Evolutionary conservation across 2,329 filamentous ascomycete species (phyloP), one percentile per base, ranked within the genome.

Genomic region (Metarhizium album): DNA sequence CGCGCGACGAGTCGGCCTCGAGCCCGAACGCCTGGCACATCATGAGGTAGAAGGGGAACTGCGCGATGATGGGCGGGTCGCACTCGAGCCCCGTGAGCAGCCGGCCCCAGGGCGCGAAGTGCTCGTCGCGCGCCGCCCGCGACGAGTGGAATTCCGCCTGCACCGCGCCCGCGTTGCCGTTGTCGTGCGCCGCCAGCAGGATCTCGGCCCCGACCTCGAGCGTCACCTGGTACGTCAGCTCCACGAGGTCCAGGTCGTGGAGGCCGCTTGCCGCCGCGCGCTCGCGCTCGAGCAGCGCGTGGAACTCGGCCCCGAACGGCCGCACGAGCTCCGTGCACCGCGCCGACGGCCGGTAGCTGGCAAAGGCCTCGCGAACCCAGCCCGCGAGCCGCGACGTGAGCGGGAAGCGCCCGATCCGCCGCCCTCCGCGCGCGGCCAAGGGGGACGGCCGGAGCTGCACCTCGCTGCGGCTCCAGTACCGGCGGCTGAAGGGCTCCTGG

Each of bases 11-110:
- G 4, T 45, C 40, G 3, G 38, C 38, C 35, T 53, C 53, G 22
- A 52, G 45, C 2, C 46, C 46, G 45, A 53, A 53, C 2, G 53
- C 37, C 38, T 53, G 42, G 33, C 53, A 55, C 51, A 53, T 55
- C 43, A 55, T 51, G 49, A 55, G 51, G 43, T 53, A 52, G 14
- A 53, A 50, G 24, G 53, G 53, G 33, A 55, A 55, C 43, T 49
- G 46, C 8, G 46, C 31, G 27, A 53, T 53, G 42, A 55, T 52
- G 13, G 53, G 53, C 7, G 53, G 53, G 24, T 55, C 53, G 40
- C 52, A 49, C 5, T 42, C 49, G 5, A 55, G 40, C 1, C 51
- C 53, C 2, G 53, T 55, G 35, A 55, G 49, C 6, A 55, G 45
- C 45, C 31, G 49, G 2, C 52, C 52, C 49, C 52, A 53, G 14